Evolutionary conservation across 2,329 filamentous ascomycete species (phyloP).

Genomic region (Hypoxylon sp.): DNA sequence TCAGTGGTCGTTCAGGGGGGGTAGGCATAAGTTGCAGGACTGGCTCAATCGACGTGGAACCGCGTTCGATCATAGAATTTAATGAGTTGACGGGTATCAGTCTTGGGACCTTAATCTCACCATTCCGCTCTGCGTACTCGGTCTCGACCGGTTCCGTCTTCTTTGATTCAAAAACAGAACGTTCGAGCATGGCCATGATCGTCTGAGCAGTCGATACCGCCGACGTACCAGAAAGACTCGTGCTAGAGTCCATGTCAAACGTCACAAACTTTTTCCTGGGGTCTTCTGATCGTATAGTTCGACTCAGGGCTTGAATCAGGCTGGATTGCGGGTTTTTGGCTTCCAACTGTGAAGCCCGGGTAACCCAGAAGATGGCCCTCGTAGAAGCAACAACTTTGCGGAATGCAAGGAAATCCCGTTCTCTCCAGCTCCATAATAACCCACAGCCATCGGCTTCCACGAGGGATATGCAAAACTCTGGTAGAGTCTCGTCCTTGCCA

Average conservation of each 20-base stretch:
- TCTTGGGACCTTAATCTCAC: constrained; percentile 55
- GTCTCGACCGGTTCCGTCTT: constrained; percentile 45
- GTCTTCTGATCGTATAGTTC: constrained; percentile 61
- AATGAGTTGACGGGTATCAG: constrained; percentile 51
- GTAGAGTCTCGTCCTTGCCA: constrained; percentile 28
- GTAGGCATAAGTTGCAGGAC: constrained; percentile 16
- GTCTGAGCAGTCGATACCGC: constrained; percentile 19
- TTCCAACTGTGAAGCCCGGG: constrained; percentile 36
- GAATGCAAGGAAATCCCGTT: constrained; percentile 52
- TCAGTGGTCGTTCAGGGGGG: constrained; percentile 26
- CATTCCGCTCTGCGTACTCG: constrained; percentile 54
- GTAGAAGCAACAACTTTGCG: constrained; percentile 48
- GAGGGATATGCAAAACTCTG: constrained; percentile 54
- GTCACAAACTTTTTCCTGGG: constrained; percentile 53
- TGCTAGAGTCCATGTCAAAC: constrained; percentile 51
- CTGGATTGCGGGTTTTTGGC: constrained; percentile 48
- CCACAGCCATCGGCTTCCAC: constrained; percentile 51
- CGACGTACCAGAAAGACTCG: constrained; percentile 27
- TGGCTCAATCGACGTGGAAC: constrained; percentile 18
- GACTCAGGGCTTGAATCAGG: constrained; percentile 55
- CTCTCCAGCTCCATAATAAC: constrained; percentile 52
- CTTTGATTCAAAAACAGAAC: constrained; percentile 22
- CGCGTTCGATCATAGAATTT: constrained; percentile 56
- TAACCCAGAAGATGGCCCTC: constrained; percentile 38
- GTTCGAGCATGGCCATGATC: constrained; percentile 42